phyloP scores from a whole-genome alignment of 768 basidiomycete genomes.

The Suillus variegatus region DNA sequence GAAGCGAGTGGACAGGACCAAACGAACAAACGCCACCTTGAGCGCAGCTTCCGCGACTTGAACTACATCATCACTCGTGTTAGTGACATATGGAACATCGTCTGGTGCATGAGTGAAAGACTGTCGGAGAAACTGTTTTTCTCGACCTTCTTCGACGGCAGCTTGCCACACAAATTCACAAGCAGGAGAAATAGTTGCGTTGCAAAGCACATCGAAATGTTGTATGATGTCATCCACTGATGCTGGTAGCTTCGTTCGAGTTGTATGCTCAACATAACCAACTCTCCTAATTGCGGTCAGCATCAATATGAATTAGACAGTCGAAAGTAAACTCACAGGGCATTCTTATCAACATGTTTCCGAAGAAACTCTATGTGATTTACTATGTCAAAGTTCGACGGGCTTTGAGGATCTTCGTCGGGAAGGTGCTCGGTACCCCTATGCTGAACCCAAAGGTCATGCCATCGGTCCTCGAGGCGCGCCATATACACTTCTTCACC shows the following conservation, averaged over 20 bases:
- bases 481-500: constrained; percentile 76
- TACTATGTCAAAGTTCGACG: constrained; percentile 76
- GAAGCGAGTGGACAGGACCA: neutral
- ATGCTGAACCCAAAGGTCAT: constrained; percentile 72
- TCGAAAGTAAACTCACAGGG: constrained; percentile 59
- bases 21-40: constrained; percentile 49
- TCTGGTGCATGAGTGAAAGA: constrained; percentile 51
- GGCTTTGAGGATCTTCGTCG: constrained; percentile 68
- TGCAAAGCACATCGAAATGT: constrained; percentile 54
- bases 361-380: constrained; percentile 83
- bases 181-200: constrained; percentile 38
- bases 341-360: constrained; percentile 80
- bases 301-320: constrained; percentile 2
- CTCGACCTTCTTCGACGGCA: constrained; percentile 72
- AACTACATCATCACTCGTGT: constrained; percentile 37
- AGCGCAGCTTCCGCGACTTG: constrained; percentile 66
- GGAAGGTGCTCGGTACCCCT: constrained; percentile 66
- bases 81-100: constrained; percentile 19
- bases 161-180: constrained; percentile 81
- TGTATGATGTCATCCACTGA: constrained; percentile 45
- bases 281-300: constrained; percentile 51
- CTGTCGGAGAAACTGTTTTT: constrained; percentile 62
- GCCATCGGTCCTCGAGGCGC: constrained; percentile 81
- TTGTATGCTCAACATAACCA: constrained; percentile 53
- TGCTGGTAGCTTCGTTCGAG: constrained; percentile 39